A percentile compares a stretch with the other conserved stretches of the same genome.
Evolutionary conservation across 257 asterid species (phyloP).

Genomic region (Solanum chiquidenum): DNA sequence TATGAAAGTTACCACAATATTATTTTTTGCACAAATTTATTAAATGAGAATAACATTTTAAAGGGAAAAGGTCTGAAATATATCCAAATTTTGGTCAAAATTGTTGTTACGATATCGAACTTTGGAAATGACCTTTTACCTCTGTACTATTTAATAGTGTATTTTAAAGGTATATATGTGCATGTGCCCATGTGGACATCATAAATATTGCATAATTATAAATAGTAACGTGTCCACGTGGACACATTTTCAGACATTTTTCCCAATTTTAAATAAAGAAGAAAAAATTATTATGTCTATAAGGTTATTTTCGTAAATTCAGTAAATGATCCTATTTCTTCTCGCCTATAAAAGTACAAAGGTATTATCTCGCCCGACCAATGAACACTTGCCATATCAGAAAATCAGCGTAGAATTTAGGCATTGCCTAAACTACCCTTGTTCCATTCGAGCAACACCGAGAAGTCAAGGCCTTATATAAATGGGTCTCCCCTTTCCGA

Average conservation of each 20-base stretch:
- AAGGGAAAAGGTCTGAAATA: too few relatives aligned
- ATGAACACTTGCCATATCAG: conserved; percentile 4
- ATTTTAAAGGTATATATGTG: too few relatives aligned
- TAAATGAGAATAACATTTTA: neutral
- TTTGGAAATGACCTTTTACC: too few relatives aligned
- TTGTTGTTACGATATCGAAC: too few relatives aligned
- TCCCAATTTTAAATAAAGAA: neutral
- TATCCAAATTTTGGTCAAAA: too few relatives aligned
- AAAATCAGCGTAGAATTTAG: neutral
- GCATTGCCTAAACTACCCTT: neutral
- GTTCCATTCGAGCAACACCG: neutral
- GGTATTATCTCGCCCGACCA: neutral
- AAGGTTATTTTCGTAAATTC: neutral
- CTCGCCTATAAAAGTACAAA: neutral
- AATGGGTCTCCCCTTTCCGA: neutral
- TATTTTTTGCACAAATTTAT: neutral
- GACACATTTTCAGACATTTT: too few relatives aligned
- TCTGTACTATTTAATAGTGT: too few relatives aligned
- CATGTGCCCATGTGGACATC: too few relatives aligned
- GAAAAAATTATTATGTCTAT: neutral
- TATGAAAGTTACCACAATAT: too few relatives aligned
- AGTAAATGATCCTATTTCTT: neutral
- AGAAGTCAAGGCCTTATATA: neutral
- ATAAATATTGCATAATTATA: too few relatives aligned
- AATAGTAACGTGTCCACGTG: too few relatives aligned